Conservation (phyloP, 306 rosid genomes). For the Sicyos edulis region DNA sequence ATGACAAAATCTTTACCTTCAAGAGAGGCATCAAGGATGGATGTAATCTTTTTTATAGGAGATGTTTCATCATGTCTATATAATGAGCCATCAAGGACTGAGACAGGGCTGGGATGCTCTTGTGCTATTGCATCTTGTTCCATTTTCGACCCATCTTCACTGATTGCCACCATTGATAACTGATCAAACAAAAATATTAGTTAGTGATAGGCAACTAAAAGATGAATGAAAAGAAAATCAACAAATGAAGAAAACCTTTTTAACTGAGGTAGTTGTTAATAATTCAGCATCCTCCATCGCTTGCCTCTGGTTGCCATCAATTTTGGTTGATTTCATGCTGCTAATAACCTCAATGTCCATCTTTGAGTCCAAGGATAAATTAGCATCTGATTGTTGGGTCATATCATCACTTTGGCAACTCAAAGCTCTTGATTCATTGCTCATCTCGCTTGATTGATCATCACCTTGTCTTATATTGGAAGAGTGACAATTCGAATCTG, state of each 20-base stretch:
- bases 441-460: slow-evolving; percentile 59
- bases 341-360: slow-evolving; percentile 52
- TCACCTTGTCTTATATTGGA: slow-evolving; percentile 40
- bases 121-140: slow-evolving; percentile 44
- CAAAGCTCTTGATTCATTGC: slow-evolving; percentile 48
- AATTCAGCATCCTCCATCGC: slow-evolving; percentile 39
- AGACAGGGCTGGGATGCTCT: slow-evolving; percentile 75
- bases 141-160: slow-evolving; percentile 40
- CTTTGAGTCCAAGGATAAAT: slow-evolving; percentile 29
- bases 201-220: slow-evolving; percentile 17
- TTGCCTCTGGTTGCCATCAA: slow-evolving; percentile 39
- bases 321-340: slow-evolving; percentile 30
- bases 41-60: slow-evolving; percentile 45
- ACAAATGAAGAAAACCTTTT: slow-evolving; percentile 30
- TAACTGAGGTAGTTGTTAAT: slow-evolving; percentile 41
- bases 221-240: slow-evolving; percentile 22
- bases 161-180: slow-evolving; percentile 43
- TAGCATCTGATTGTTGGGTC: slow-evolving; percentile 40
- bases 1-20: slow-evolving; percentile 42
- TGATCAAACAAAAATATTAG: slow-evolving; percentile 26
- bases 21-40: slow-evolving; percentile 24
- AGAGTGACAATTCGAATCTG: slow-evolving; percentile 36
- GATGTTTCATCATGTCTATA: slow-evolving; percentile 56
- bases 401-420: slow-evolving; percentile 58
- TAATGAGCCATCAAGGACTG: slow-evolving; percentile 63